These are phyloP conservation scores for Xylaria sp. DNA, from an alignment of 2,329 filamentous ascomycete genomes.

Conservation along the genomic window DNA sequence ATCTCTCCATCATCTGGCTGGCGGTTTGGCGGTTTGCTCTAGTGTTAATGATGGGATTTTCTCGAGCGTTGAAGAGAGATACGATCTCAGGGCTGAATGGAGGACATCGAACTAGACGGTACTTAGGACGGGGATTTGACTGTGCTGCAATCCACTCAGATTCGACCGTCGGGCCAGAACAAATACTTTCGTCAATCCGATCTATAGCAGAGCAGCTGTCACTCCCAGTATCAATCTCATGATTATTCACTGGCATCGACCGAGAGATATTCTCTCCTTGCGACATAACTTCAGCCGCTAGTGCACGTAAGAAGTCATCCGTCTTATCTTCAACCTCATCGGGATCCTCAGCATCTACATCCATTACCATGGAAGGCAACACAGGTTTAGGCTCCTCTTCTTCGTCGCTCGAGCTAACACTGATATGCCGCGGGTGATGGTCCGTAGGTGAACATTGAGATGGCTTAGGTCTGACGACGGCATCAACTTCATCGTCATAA, in stretches of 20 bases:
- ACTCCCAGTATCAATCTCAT: neutral
- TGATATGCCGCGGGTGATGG: neutral
- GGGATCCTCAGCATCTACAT: constrained; percentile 6
- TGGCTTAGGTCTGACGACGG: neutral
- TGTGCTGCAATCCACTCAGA: constrained; percentile 8
- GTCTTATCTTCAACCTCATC: constrained; percentile 29
- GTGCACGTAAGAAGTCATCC: constrained; percentile 37
- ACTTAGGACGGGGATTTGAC: constrained; percentile 21
- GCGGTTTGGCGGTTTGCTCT: constrained; percentile 39
- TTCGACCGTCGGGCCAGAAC: neutral
- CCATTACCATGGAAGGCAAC: neutral
- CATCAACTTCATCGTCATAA: constrained; percentile 41
- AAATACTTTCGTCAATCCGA: neutral
- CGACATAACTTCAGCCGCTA: constrained; percentile 33
- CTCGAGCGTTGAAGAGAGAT: constrained; percentile 38
- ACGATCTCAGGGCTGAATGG: constrained; percentile 38
- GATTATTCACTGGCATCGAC: constrained; percentile 1
- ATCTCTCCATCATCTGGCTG: constrained; percentile 38
- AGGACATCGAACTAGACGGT: constrained; percentile 31
- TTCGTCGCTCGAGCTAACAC: neutral
- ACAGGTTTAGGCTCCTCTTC: neutral
- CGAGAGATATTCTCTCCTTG: neutral
- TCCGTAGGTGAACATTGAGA: neutral
- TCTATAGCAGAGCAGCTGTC: neutral
- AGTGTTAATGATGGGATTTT: constrained; percentile 41